A percentile compares a stretch with the other conserved stretches of the same genome.
These are phyloP conservation scores for Iberis pinnata DNA, from an alignment of 345 rosid genomes.

Conservation along the genomic window DNA sequence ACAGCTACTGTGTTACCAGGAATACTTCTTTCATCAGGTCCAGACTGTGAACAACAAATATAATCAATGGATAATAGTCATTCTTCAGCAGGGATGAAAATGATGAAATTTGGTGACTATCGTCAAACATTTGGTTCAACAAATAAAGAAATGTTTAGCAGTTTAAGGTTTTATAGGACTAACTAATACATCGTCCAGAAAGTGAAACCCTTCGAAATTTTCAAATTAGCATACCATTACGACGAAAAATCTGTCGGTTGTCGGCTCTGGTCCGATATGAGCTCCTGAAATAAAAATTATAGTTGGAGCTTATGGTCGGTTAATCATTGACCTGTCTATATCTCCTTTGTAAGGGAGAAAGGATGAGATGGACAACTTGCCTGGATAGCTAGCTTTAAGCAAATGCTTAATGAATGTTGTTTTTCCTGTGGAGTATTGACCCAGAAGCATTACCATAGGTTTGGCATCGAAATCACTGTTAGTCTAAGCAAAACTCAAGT, in stretches of 20 bases:
- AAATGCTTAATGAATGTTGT: constrained; percentile 96
- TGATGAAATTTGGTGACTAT: constrained; percentile 5
- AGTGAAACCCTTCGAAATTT: neutral
- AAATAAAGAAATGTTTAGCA: neutral
- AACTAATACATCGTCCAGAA: constrained; percentile 1
- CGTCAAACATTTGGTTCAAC: neutral
- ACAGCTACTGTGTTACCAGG: constrained; percentile 94
- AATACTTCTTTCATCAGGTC: constrained; percentile 94
- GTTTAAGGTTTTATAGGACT: neutral
- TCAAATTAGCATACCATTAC: constrained; percentile 61
- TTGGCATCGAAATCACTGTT: constrained; percentile 92
- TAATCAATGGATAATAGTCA: constrained; percentile 5
- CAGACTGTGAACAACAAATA: constrained; percentile 61
- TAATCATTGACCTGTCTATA: neutral
- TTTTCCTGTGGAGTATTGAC: constrained; percentile 97
- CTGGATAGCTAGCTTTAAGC: constrained; percentile 78
- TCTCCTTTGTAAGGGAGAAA: constrained; percentile 6
- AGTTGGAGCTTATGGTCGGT: neutral
- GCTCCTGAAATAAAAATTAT: constrained; percentile 57
- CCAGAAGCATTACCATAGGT: constrained; percentile 98
- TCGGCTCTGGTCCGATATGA: constrained; percentile 97
- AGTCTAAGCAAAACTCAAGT: constrained; percentile 39
- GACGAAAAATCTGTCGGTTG: constrained; percentile 96
- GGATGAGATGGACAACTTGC: constrained; percentile 30
- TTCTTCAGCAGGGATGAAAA: constrained; percentile 9